Conservation (phyloP, 192 early-diverging fungal genomes). For the Podochytrium sp. region DNA sequence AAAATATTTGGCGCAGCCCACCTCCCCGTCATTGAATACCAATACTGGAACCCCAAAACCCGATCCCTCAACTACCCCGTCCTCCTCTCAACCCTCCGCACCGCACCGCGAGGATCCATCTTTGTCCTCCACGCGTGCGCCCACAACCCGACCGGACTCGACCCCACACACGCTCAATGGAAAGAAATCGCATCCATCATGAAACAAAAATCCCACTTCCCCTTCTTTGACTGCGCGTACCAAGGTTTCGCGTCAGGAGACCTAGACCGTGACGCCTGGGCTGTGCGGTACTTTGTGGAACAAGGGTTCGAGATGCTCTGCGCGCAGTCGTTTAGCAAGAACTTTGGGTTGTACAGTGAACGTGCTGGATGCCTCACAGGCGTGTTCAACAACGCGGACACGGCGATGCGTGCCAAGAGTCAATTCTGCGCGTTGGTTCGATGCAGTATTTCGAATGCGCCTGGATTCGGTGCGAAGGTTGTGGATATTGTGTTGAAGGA, state of each 20-base stretch:
- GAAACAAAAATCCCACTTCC: constrained; percentile 76
- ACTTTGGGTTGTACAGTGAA: constrained; percentile 96
- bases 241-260: constrained; percentile 94
- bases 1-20: constrained; percentile 86
- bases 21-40: constrained; percentile 81
- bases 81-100: constrained; percentile 68
- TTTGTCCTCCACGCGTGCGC: constrained; percentile 95
- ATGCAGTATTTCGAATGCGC: constrained; percentile 86
- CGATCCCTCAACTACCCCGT: constrained; percentile 80
- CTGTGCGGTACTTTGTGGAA: constrained; percentile 90
- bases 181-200: constrained; percentile 86
- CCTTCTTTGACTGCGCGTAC: constrained; percentile 99
- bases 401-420: constrained; percentile 61
- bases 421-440: constrained; percentile 85
- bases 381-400: constrained; percentile 62
- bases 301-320: constrained; percentile 90
- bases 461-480: constrained; percentile 88
- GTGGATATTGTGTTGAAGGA: constrained; percentile 85
- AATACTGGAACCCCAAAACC: constrained; percentile 87
- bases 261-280: constrained; percentile 87
- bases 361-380: constrained; percentile 85
- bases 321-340: constrained; percentile 95
- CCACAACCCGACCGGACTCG: constrained; percentile 99
- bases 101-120: constrained; percentile 80
- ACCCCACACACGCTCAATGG: constrained; percentile 96